These are phyloP conservation scores for Xylaria sp. DNA, from an alignment of 2,329 filamentous ascomycete species.

Conservation along the genomic window DNA sequence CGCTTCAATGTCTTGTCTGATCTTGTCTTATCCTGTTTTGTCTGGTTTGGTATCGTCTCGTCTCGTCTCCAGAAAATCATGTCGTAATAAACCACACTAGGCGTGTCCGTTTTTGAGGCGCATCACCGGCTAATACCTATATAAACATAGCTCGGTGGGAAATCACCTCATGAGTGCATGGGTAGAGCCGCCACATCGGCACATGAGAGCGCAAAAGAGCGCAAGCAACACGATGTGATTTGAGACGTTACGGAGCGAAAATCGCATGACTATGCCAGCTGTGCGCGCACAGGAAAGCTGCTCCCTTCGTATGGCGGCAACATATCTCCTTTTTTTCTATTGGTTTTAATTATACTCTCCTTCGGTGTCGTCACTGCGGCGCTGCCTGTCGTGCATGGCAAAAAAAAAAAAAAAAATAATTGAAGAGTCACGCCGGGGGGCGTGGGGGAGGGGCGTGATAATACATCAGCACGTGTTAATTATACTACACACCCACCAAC, in stretches of 20 bases:
- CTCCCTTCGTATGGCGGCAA: constrained; percentile 27
- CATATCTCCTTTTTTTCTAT: background rate
- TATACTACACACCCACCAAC: background rate
- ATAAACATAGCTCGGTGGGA: background rate
- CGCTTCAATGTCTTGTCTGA: background rate
- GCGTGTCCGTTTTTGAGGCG: constrained; percentile 21
- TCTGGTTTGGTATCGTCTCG: no score
- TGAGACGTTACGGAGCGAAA: constrained; percentile 7
- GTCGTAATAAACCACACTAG: background rate
- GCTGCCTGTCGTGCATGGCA: constrained; percentile 6
- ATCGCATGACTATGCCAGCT: constrained; percentile 23
- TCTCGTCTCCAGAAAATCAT: no score
- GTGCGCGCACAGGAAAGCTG: constrained; percentile 16
- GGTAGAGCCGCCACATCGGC: constrained; percentile 9
- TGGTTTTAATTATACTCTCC: background rate
- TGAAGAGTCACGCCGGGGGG: constrained; percentile 4
- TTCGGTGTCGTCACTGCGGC: constrained; percentile 12
- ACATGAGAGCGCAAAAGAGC: constrained; percentile 1
- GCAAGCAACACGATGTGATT: constrained; percentile 15
- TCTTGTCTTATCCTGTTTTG: no score
- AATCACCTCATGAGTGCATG: constrained; percentile 5
- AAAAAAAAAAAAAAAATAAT: background rate
- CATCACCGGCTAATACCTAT: background rate
- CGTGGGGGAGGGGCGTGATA: background rate
- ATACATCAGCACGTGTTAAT: constrained; percentile 22